These are phyloP conservation scores for Rhazya stricta DNA, from an alignment of 257 asterid species.

Conservation along the genomic window DNA sequence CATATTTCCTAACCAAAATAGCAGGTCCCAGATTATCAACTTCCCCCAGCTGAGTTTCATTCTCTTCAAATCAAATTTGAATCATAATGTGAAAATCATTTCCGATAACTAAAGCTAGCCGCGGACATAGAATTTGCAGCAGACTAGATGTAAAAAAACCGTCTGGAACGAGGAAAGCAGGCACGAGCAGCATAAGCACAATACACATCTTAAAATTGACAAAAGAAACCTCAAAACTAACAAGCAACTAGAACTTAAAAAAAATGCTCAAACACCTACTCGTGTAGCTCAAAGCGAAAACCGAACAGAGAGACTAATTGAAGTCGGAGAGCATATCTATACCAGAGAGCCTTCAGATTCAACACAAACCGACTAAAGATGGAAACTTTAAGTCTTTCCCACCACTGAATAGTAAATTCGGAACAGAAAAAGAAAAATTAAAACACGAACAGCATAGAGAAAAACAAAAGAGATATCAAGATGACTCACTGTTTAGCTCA, in stretches of 20 bases:
- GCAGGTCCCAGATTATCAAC: neutral
- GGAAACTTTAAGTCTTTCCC: neutral
- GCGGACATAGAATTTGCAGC: neutral
- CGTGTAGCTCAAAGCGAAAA: neutral
- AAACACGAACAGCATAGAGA: neutral
- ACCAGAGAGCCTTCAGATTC: neutral
- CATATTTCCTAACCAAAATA: neutral
- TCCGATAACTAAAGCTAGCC: neutral
- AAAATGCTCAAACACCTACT: neutral
- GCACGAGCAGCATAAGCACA: neutral
- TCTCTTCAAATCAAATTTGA: neutral
- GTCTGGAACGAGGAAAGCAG: neutral
- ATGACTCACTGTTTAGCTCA: constrained; percentile 53
- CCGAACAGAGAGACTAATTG: neutral
- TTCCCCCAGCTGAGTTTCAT: neutral
- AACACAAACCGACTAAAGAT: constrained; percentile 5
- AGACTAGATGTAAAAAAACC: neutral
- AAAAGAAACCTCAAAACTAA: neutral
- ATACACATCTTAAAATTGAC: neutral
- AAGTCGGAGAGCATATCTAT: no score
- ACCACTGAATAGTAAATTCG: neutral
- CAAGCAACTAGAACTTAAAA: neutral
- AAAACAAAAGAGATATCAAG: neutral
- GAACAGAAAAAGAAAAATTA: neutral
- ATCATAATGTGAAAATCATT: neutral